phyloP scores from a whole-genome alignment of 2,329 filamentous ascomycete species.

The Aspergillus tamarii region DNA sequence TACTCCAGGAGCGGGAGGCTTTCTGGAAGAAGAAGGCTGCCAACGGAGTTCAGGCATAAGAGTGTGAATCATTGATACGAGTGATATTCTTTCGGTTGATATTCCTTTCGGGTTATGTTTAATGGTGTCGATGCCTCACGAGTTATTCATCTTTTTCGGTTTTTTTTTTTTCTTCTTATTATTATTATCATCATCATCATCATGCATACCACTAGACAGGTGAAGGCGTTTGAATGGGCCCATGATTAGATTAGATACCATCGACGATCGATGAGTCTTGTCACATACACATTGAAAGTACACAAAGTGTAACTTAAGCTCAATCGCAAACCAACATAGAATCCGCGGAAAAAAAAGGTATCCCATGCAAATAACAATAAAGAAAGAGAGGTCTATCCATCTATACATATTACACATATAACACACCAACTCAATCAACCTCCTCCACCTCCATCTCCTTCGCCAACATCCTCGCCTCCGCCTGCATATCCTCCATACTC shows the following conservation, averaged over 20 bases:
- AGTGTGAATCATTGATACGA: background rate
- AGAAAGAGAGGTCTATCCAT: background rate
- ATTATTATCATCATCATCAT: background rate
- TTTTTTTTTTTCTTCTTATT: conserved; percentile 2
- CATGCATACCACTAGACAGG: conserved; percentile 6
- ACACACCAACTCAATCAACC: conserved; percentile 28
- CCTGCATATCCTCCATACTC: conserved; percentile 42
- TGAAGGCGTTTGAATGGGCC: conserved; percentile 10
- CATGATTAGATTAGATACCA: conserved; percentile 11
- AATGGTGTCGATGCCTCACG: conserved; percentile 17
- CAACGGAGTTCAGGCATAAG: conserved; percentile 9
- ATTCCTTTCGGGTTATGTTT: conserved; percentile 12
- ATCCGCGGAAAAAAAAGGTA: background rate
- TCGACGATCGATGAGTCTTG: conserved; percentile 3
- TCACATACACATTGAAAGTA: conserved; percentile 11
- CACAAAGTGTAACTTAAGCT: background rate
- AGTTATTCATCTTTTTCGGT: conserved; percentile 4
- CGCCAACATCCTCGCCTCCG: conserved; percentile 48
- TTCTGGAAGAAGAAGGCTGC: conserved; percentile 63
- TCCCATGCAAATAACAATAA: background rate
- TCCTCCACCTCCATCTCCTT: conserved; percentile 40
- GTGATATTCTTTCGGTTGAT: background rate
- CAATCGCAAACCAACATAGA: background rate
- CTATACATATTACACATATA: background rate
- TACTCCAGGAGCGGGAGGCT: conserved; percentile 73